These are phyloP conservation scores for Cardiospermum halicacabum DNA, from an alignment of 345 rosid genomes.

Conservation along the genomic window DNA sequence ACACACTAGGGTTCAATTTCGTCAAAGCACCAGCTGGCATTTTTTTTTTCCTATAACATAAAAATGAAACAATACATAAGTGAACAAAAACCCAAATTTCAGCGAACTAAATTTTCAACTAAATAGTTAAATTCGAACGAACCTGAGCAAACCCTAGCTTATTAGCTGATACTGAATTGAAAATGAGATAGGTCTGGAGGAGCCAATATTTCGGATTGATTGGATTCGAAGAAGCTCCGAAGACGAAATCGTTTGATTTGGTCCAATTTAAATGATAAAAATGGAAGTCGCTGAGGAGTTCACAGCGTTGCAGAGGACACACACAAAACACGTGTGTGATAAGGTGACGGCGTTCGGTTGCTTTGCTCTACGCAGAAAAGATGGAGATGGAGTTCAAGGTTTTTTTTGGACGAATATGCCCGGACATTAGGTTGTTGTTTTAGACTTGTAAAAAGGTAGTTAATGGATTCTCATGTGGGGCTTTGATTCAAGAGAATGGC, in stretches of 20 bases:
- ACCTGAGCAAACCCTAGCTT: slow-evolving; percentile 4
- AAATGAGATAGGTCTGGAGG: neutral
- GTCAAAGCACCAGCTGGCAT: slow-evolving; percentile 57
- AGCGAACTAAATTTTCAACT: slow-evolving; percentile 17
- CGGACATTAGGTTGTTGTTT: no score
- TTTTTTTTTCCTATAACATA: slow-evolving; percentile 25
- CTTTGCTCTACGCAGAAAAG: neutral
- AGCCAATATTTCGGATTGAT: neutral
- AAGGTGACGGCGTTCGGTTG: no score
- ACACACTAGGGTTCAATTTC: slow-evolving; percentile 37
- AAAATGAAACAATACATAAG: slow-evolving; percentile 13
- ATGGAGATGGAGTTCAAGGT: neutral
- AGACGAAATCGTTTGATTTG: slow-evolving; percentile 3
- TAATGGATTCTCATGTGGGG: no score
- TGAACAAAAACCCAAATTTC: slow-evolving; percentile 14
- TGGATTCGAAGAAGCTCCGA: slow-evolving; percentile 17
- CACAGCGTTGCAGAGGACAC: neutral
- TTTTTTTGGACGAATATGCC: neutral
- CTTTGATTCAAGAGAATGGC: no score
- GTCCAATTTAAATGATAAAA: neutral
- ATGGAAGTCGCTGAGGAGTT: neutral
- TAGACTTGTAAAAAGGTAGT: no score
- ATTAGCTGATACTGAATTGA: neutral
- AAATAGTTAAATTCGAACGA: neutral
- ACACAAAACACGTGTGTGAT: neutral